Percentiles rank a stretch among this genome's conserved stretches.
These are phyloP conservation scores for Lichtheimia hyalospora DNA, from an alignment of 371 early-diverging fungal species.

Conservation along the genomic window DNA sequence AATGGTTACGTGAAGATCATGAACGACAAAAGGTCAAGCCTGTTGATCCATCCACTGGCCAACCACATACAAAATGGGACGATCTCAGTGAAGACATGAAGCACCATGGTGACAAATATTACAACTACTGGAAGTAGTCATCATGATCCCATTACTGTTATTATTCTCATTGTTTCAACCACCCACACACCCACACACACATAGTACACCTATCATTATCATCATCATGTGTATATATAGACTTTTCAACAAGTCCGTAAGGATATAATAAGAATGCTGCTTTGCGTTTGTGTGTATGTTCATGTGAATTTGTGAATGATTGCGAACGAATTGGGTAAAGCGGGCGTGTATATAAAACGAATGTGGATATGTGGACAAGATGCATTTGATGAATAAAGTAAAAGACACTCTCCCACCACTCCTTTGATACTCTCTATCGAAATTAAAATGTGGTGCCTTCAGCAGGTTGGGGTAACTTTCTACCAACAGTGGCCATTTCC, in stretches of 20 bases:
- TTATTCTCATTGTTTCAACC: too few relatives aligned
- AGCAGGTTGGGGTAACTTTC: slow-evolving; percentile 87
- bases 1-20: slow-evolving; percentile 45
- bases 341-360: not conserved
- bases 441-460: slow-evolving; percentile 74
- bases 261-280: not conserved
- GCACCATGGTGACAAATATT: slow-evolving; percentile 67
- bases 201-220: too few relatives aligned
- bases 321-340: not conserved
- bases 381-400: slow-evolving; percentile 3
- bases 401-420: not conserved
- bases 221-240: too few relatives aligned
- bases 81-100: slow-evolving; percentile 74
- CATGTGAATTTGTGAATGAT: too few relatives aligned
- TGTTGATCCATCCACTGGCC: slow-evolving; percentile 37
- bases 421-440: not conserved
- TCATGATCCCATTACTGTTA: not conserved
- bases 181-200: too few relatives aligned
- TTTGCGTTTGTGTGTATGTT: not conserved
- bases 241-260: too few relatives aligned
- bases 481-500: slow-evolving; percentile 83
- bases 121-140: slow-evolving; percentile 40
- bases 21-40: slow-evolving; percentile 22
- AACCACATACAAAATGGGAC: slow-evolving; percentile 68
- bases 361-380: slow-evolving; percentile 1